Base-by-base conservation (phyloP, 371 early-diverging fungal species). In the Mucor piriformis region DNA sequence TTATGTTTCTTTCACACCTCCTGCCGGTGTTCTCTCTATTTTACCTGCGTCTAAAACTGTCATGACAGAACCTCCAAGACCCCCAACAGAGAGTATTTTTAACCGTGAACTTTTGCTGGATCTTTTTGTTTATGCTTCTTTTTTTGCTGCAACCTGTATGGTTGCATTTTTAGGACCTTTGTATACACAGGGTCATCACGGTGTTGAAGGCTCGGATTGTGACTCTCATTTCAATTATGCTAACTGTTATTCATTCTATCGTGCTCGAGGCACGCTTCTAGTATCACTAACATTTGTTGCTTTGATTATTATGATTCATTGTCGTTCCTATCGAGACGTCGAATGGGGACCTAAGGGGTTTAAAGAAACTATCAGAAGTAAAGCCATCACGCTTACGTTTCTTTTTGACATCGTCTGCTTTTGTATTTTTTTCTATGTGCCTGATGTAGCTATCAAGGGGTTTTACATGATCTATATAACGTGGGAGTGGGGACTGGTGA, bases 11-110 rank as follows among this genome's bases (percentile, higher is more conserved):
- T 54, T 70, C 35, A 83, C 88, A 15, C 95, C 97, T 34, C 93
- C 93, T 1, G 92, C 93, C 20, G 87, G 89, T 67, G 83, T 81
- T 18, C 68, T 92, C 3, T 90, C 91, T 20, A 76, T 90, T 11
- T 96, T 96, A 65, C 89, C 87, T 51, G 87, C 87, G 1, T 92
- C 92, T 59, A 65, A 60, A 18, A 85, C 87, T 15, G 81, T 94
- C 48, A 94, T 97, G 93, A 64, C 81, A 20, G 85, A 89, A 27
- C 87, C 87, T 6, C 98, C 97, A 20, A 85, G 95, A 16, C 76
- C 84, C 7, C 68, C 82, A 12, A 82, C 71, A 6, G 76, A 85
- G 59, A 89, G 90, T 15, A 81, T 93, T 48, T 61, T 88, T 20
- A 81, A 69, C 27, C 67, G 61, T 43, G 77, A 73, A 51, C 71